Evolutionary conservation across 2,329 filamentous ascomycete genomes (phyloP).

Genomic region (Claviceps purpurea): DNA sequence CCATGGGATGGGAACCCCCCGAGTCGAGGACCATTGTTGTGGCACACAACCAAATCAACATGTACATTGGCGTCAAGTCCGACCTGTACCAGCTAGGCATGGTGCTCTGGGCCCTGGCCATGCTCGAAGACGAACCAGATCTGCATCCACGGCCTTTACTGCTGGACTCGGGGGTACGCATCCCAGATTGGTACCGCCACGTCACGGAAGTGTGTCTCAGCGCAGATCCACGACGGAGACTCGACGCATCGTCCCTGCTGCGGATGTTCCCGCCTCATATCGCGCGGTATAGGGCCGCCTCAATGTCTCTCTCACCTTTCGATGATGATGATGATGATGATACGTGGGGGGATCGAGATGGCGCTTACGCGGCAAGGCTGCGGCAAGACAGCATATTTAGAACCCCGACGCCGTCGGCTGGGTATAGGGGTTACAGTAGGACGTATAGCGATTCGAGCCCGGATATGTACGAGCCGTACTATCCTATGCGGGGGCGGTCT

Average conservation of each 20-base stretch:
- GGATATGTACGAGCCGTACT: constrained; percentile 28
- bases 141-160: constrained; percentile 57
- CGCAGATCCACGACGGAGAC: constrained; percentile 56
- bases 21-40: constrained; percentile 78
- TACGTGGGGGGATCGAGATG: constrained; percentile 11
- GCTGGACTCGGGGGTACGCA: constrained; percentile 41
- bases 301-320: constrained; percentile 21
- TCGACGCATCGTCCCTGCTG: constrained; percentile 61
- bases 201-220: constrained; percentile 68
- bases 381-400: constrained; percentile 22
- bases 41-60: constrained; percentile 78
- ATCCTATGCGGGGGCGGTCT: constrained; percentile 37
- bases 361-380: constrained; percentile 21
- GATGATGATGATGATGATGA: constrained; percentile 28
- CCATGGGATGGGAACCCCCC: constrained; percentile 93
- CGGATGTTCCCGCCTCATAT: constrained; percentile 44
- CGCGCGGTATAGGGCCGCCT: constrained; percentile 2
- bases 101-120: constrained; percentile 87
- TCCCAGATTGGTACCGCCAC: constrained; percentile 68
- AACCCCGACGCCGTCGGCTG: constrained; percentile 27
- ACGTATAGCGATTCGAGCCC: constrained; percentile 23
- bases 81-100: constrained; percentile 94
- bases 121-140: constrained; percentile 83
- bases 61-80: constrained; percentile 97
- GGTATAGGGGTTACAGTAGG: constrained; percentile 30